phyloP scores from a whole-genome alignment of 805 yeast genomes.

The Wickerhamomyces pijperi region DNA sequence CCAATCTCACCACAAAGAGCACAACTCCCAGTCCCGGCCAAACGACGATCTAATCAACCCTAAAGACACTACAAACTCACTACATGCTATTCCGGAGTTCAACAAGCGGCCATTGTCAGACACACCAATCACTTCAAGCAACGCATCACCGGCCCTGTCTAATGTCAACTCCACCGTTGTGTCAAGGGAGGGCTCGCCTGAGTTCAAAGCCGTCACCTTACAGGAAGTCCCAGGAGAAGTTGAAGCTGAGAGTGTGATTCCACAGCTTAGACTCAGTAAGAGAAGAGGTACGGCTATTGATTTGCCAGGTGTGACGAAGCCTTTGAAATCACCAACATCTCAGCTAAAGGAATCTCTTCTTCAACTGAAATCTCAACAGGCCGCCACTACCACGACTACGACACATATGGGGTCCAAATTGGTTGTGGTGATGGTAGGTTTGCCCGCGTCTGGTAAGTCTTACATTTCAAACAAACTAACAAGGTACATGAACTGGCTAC shows the following conservation, averaged over 20 bases:
- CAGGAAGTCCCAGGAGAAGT: not conserved
- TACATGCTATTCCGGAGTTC: slow-evolving; percentile 38
- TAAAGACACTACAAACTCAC: not conserved
- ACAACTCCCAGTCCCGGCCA: not conserved
- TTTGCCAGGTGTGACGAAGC: slow-evolving; percentile 84
- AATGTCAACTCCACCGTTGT: slow-evolving; percentile 15
- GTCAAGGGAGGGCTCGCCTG: slow-evolving; percentile 22
- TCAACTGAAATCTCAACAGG: no score
- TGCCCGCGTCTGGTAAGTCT: slow-evolving; percentile 92
- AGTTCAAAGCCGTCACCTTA: slow-evolving; percentile 4
- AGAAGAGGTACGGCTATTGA: slow-evolving; percentile 76
- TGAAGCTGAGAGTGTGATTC: slow-evolving; percentile 1
- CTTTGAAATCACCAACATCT: slow-evolving; percentile 46
- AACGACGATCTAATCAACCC: slow-evolving; percentile 2
- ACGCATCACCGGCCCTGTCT: slow-evolving; percentile 39
- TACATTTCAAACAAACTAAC: slow-evolving; percentile 87
- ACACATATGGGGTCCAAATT: slow-evolving; percentile 56
- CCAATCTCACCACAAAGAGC: not conserved
- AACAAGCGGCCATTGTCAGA: slow-evolving; percentile 66
- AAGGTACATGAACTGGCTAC: slow-evolving; percentile 86
- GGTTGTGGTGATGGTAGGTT: slow-evolving; percentile 93
- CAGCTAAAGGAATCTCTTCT: no score
- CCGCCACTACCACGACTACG: no score
- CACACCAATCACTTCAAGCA: slow-evolving; percentile 54
- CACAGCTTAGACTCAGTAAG: slow-evolving; percentile 22